phyloP scores from a whole-genome alignment of 495 filamentous ascomycete species.

The Peziza echinospora region DNA sequence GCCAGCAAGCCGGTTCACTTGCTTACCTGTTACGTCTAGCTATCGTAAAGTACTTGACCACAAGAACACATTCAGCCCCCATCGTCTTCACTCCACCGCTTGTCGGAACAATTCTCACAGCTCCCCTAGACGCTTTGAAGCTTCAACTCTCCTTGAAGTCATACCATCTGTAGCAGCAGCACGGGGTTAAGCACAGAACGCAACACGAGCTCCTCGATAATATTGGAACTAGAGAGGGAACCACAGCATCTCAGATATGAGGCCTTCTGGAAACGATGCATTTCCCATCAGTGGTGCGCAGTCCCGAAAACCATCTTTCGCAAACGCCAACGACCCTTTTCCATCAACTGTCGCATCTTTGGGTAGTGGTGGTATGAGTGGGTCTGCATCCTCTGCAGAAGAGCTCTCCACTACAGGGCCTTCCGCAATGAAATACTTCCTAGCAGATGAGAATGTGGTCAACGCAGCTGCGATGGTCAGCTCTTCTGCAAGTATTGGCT shows the following conservation, averaged over 20 bases:
- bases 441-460: slow-evolving; percentile 32
- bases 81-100: no score
- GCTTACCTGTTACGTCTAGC: no score
- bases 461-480: slow-evolving; percentile 23
- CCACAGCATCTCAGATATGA: slow-evolving; percentile 6
- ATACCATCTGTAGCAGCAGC: no score
- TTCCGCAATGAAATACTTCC: slow-evolving; percentile 34
- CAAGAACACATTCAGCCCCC: no score
- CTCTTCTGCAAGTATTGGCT: slow-evolving; percentile 5
- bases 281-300: slow-evolving; percentile 11
- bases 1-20: no score
- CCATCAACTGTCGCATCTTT: slow-evolving; percentile 6
- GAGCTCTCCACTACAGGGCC: slow-evolving; percentile 3
- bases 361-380: slow-evolving; percentile 1
- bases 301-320: slow-evolving; percentile 14
- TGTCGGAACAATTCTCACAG: no score
- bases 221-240: no score
- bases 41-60: no score
- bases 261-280: slow-evolving; percentile 15
- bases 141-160: no score
- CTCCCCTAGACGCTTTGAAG: no score
- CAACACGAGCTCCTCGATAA: no score
- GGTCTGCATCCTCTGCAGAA: slow-evolving; percentile 1
- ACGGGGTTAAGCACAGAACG: no score
- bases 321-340: slow-evolving; percentile 7